A percentile compares a stretch with the other conserved stretches of the same genome.
phyloP scores from a whole-genome alignment of 805 yeast genomes.

The Peterozyma xylosa region DNA sequence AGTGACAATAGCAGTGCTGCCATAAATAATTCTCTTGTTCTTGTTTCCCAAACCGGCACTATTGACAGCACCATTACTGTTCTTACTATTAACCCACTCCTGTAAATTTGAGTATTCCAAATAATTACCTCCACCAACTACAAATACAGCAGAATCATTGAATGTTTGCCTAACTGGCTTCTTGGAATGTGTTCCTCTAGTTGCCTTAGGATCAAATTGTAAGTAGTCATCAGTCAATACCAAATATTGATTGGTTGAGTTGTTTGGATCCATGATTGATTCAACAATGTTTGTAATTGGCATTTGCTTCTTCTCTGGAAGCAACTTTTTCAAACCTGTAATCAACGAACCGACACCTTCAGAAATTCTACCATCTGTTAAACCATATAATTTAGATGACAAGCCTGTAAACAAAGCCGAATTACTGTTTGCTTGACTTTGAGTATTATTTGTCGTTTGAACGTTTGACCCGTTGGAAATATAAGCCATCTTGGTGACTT shows the following conservation, averaged over 20 bases:
- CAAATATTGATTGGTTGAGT: constrained; percentile 53
- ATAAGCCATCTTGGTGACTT: constrained; percentile 46
- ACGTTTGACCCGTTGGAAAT: constrained; percentile 27
- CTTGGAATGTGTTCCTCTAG: constrained; percentile 83
- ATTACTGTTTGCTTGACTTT: constrained; percentile 22
- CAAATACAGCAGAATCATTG: constrained; percentile 79
- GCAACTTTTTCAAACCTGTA: constrained; percentile 75
- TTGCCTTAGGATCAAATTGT: constrained; percentile 79
- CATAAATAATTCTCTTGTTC: constrained; percentile 65
- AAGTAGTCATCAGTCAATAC: constrained; percentile 82
- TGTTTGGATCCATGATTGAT: constrained; percentile 78
- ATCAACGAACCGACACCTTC: constrained; percentile 89
- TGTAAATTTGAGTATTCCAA: constrained; percentile 90
- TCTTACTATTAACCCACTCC: constrained; percentile 61
- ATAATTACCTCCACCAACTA: constrained; percentile 96
- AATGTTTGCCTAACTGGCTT: constrained; percentile 82
- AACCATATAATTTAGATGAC: constrained; percentile 69
- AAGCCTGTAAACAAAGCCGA: constrained; percentile 65
- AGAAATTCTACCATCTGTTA: constrained; percentile 72
- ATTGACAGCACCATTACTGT: constrained; percentile 11
- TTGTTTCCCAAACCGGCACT: neutral
- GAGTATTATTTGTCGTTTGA: constrained; percentile 22
- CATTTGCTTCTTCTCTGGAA: constrained; percentile 82
- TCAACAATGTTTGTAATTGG: constrained; percentile 90
- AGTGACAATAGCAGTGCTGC: constrained; percentile 71